Conservation (phyloP, 352 stramenopile species). For the Globisporangium cystogenes region DNA sequence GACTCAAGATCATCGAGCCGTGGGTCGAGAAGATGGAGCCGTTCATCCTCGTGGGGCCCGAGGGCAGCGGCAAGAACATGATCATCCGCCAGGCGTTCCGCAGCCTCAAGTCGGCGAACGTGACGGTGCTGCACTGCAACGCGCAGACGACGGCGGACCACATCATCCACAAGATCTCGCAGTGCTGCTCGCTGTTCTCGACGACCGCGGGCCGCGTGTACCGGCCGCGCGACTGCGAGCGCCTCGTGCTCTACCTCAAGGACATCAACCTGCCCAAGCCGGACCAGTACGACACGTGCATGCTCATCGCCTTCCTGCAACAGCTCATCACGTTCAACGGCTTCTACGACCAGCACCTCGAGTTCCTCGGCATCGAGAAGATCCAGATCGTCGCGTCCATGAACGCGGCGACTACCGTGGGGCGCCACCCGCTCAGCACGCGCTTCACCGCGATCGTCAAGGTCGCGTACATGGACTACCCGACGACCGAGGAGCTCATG, state of each 20-base stretch:
- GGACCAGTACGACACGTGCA: slow-evolving; percentile 95
- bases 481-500: slow-evolving; percentile 83
- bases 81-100: slow-evolving; percentile 90
- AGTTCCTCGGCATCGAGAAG: slow-evolving; percentile 93
- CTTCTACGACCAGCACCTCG: slow-evolving; percentile 94
- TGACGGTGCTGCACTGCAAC: slow-evolving; percentile 92
- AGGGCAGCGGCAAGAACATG: slow-evolving; percentile 95
- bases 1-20: slow-evolving; percentile 81
- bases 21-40: slow-evolving; percentile 93
- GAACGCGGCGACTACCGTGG: slow-evolving; percentile 91
- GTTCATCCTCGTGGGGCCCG: slow-evolving; percentile 93
- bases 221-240: slow-evolving; percentile 88
- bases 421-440: slow-evolving; percentile 87
- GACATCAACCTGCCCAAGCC: slow-evolving; percentile 95
- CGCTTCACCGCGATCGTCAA: slow-evolving; percentile 93
- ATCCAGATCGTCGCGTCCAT: slow-evolving; percentile 94
- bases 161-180: slow-evolving; percentile 93
- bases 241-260: slow-evolving; percentile 94
- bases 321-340: slow-evolving; percentile 93
- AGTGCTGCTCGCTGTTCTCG: slow-evolving; percentile 92
- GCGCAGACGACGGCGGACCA: slow-evolving; percentile 92
- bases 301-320: slow-evolving; percentile 95
- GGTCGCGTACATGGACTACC: slow-evolving; percentile 93
- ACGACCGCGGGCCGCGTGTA: slow-evolving; percentile 90
- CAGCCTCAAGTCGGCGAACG: slow-evolving; percentile 62